phyloP scores from a whole-genome alignment of 768 basidiomycete genomes.

The Agrocybe praecox region DNA sequence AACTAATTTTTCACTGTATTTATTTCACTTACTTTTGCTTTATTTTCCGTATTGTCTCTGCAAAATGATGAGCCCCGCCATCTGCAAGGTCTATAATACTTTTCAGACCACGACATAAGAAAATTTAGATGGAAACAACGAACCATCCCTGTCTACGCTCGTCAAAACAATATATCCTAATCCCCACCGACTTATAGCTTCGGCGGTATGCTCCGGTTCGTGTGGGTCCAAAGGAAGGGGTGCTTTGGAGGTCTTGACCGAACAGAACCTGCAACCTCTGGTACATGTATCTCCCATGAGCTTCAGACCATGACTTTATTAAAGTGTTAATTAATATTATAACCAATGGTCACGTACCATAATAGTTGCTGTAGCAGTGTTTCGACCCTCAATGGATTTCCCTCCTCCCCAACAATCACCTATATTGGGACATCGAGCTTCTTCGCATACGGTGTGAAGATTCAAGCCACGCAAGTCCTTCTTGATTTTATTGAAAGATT shows the following conservation, averaged over 20 bases:
- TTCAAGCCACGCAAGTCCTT: slow-evolving; percentile 90
- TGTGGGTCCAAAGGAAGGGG: slow-evolving; percentile 94
- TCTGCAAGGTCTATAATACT: slow-evolving; percentile 75
- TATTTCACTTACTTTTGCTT: slow-evolving; percentile 78
- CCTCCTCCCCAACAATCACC: slow-evolving; percentile 99
- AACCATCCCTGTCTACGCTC: slow-evolving; percentile 95
- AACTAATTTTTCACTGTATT: background rate
- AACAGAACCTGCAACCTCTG: slow-evolving; percentile 95
- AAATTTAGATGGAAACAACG: background rate
- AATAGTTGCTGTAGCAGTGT: slow-evolving; percentile 94
- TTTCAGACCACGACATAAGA: background rate
- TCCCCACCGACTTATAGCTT: slow-evolving; percentile 97
- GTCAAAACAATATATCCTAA: slow-evolving; percentile 97
- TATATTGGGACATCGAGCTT: slow-evolving; percentile 98
- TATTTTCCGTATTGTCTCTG: slow-evolving; percentile 92
- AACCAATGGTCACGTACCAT: slow-evolving; percentile 62
- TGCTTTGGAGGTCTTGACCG: slow-evolving; percentile 88
- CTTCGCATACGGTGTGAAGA: slow-evolving; percentile 97
- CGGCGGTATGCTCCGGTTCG: slow-evolving; percentile 97
- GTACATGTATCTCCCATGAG: slow-evolving; percentile 99
- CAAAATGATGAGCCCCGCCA: slow-evolving; percentile 92
- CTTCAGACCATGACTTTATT: slow-evolving; percentile 39
- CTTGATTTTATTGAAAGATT: slow-evolving; percentile 91
- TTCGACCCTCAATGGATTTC: slow-evolving; percentile 71
- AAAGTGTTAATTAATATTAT: background rate